Evolutionary conservation across 2,329 filamentous ascomycete species (phyloP).

Genomic region (Fusarium agapanthi): DNA sequence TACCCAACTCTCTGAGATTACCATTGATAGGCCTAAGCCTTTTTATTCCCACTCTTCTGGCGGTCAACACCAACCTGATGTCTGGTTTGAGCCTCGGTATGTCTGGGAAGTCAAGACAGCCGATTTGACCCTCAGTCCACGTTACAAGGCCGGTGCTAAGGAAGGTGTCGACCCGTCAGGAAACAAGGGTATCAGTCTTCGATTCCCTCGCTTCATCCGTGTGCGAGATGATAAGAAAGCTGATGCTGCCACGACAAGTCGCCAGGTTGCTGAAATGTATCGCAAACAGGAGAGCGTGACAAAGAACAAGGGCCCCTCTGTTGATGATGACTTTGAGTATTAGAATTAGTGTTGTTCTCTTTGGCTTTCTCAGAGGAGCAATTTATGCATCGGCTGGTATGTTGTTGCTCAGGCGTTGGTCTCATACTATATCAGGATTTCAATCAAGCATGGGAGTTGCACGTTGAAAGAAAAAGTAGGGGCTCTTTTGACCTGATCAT

Average conservation of each 20-base stretch:
- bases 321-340: slow-evolving; percentile 99
- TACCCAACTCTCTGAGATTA: slow-evolving; percentile 74
- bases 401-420: slow-evolving; percentile 23
- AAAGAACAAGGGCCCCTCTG: slow-evolving; percentile 84
- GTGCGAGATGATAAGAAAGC: slow-evolving; percentile 94
- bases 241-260: slow-evolving; percentile 84
- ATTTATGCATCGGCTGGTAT: slow-evolving; percentile 1
- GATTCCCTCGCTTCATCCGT: slow-evolving; percentile 94
- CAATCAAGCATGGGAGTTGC: neutral
- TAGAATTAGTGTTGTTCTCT: slow-evolving; percentile 50
- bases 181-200: slow-evolving; percentile 82
- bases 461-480: neutral
- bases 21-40: slow-evolving; percentile 91
- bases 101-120: slow-evolving; percentile 99
- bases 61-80: slow-evolving; percentile 93
- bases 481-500: neutral
- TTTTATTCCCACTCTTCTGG: slow-evolving; percentile 90
- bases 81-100: slow-evolving; percentile 94
- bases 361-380: neutral
- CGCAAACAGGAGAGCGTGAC: slow-evolving; percentile 89
- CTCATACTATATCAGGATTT: neutral
- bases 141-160: slow-evolving; percentile 89
- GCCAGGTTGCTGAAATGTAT: slow-evolving; percentile 97
- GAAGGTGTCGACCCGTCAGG: slow-evolving; percentile 78
- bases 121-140: slow-evolving; percentile 89